Conservation (phyloP, 2,329 filamentous ascomycete species). For the Neonectria punicea region DNA sequence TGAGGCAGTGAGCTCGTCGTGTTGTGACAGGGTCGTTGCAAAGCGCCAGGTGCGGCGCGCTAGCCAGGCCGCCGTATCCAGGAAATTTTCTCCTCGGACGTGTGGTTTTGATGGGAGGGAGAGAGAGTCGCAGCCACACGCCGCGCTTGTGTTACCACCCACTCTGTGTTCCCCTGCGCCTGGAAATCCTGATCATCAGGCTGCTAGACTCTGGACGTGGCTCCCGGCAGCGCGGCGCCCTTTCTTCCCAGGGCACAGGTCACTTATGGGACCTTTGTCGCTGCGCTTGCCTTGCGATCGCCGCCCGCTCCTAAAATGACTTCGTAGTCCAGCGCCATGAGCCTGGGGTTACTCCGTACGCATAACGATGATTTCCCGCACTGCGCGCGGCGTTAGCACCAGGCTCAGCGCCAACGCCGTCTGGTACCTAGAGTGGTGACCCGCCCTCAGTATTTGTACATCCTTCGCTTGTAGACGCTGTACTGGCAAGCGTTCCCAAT, state of each 20-base stretch:
- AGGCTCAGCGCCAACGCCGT: conserved; percentile 25
- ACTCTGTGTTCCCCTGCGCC: conserved; percentile 2
- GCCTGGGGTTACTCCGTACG: conserved; percentile 2
- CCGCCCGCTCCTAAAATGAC: conserved; percentile 1
- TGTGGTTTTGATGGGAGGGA: neutral
- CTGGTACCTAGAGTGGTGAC: conserved; percentile 15
- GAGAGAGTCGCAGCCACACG: conserved; percentile 6
- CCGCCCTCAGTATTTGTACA: conserved; percentile 2
- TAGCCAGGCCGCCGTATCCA: conserved; percentile 12
- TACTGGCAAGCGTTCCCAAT: conserved; percentile 1
- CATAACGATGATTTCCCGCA: conserved; percentile 34
- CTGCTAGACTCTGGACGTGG: conserved; percentile 1
- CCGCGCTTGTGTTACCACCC: conserved; percentile 4
- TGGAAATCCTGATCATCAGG: conserved; percentile 4
- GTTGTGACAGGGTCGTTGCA: neutral
- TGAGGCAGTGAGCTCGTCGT: neutral
- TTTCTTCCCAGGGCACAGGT: conserved; percentile 20
- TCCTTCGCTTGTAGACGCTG: neutral
- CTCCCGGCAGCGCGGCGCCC: conserved; percentile 16
- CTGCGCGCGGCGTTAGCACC: conserved; percentile 29
- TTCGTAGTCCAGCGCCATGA: neutral
- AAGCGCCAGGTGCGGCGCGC: conserved; percentile 21
- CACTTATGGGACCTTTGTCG: conserved; percentile 10
- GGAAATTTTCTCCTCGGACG: conserved; percentile 15
- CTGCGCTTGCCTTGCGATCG: conserved; percentile 8